These are phyloP conservation scores for Medicago truncatula DNA, from an alignment of 306 rosid genomes.

Conservation along the genomic window DNA sequence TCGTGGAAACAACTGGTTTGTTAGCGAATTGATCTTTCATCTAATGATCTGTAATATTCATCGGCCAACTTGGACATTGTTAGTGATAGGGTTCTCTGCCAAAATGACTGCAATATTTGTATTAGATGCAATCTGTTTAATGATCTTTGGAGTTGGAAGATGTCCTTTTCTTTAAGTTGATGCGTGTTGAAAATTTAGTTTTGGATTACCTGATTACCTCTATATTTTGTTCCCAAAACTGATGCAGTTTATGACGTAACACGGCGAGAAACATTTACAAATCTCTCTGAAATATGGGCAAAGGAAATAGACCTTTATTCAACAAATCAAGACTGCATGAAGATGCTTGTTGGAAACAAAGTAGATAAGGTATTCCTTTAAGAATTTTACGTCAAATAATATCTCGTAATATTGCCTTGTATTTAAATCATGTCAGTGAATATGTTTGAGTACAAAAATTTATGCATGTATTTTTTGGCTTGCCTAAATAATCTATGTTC, in stretches of 20 bases:
- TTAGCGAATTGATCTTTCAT: slow-evolving; percentile 20
- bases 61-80: slow-evolving; percentile 29
- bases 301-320: slow-evolving; percentile 94
- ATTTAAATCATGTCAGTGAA: slow-evolving; percentile 19
- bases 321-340: slow-evolving; percentile 96
- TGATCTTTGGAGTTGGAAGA: slow-evolving; percentile 33
- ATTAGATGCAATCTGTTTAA: slow-evolving; percentile 21
- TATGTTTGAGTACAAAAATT: neutral
- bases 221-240: slow-evolving; percentile 33
- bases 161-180: slow-evolving; percentile 21
- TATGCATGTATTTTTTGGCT: slow-evolving; percentile 1
- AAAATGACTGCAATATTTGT: slow-evolving; percentile 18
- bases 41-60: slow-evolving; percentile 3
- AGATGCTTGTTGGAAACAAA: slow-evolving; percentile 99
- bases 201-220: slow-evolving; percentile 30
- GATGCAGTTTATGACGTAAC: slow-evolving; percentile 90
- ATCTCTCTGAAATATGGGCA: slow-evolving; percentile 93
- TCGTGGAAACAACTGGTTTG: slow-evolving; percentile 35
- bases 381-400: slow-evolving; percentile 23
- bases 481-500: neutral
- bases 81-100: neutral
- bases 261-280: slow-evolving; percentile 88
- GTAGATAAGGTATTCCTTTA: slow-evolving; percentile 79
- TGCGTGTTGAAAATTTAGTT: slow-evolving; percentile 17
- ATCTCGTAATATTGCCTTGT: neutral